Base-by-base conservation (phyloP, 2,329 filamentous ascomycete species). In the Arthrinium phaeospermum region DNA sequence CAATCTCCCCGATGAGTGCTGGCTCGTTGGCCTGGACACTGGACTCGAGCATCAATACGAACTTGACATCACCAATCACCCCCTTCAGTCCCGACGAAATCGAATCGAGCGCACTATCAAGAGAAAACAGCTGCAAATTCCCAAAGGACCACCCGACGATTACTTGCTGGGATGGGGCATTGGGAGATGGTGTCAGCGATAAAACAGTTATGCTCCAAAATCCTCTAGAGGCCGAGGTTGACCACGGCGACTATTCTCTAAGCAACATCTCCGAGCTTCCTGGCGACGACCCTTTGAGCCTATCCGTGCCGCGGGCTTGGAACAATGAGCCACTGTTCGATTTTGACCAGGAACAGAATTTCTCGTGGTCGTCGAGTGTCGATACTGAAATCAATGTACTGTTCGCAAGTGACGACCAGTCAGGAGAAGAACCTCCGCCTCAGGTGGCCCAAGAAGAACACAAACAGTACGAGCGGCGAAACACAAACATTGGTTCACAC, bases 1-100 rank as follows among this genome's bases (percentile, higher is more conserved):
- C 81, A 44, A 82, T 88, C 70, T 88, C 87, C 8, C 85, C 87
- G 13, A 78, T 85, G 49, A 88, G 87, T 5, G 75, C 73, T 44
- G 73, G 70, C 30, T 79, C 79, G 68, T 78, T 78, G 6, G 76
- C 78, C 16, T 87, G 86, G 81, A 83, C 83, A 14, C 81, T 82
- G 74, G 79, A 76, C 22, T 82, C 83, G 13, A 83, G 80, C 3
- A 78, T 83, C 46, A 82, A 86, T 70, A 86, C 86, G 1, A 80
- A 79, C 71, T 78, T 87, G 75, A 85, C 85, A 7, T 87, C 86
- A 24, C 85, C 87, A 1, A 80, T 83, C 45, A 86, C 85, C 51
- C 78, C 83, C 41, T 74, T 80, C 44, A 83, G 80, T 70, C 78
- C 82, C 12, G 78, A 78, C 51, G 78, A 76, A 4, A 70, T 79